A percentile compares a stretch with the other conserved stretches of the same genome.
Conservation (phyloP, 768 basidiomycete genomes). For the Mycena crocata region DNA sequence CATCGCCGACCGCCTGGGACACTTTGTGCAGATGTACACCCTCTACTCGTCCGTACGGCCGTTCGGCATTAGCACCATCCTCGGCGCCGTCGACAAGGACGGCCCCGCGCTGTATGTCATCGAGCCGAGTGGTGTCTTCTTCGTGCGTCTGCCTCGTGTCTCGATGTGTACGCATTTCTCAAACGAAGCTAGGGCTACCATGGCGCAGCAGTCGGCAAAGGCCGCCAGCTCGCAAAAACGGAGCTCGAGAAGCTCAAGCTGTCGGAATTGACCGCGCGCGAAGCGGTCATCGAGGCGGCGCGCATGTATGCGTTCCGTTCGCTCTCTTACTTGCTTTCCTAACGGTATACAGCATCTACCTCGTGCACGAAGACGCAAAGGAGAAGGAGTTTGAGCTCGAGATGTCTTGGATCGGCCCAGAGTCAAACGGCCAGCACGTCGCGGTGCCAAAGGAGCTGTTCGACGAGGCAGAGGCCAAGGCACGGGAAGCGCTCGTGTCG, state of each 20-base stretch:
- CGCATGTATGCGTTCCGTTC: constrained; percentile 77
- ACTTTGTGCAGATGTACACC: constrained; percentile 96
- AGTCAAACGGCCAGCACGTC: constrained; percentile 83
- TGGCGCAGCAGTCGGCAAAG: constrained; percentile 97
- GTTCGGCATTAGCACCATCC: constrained; percentile 93
- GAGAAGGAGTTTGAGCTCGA: constrained; percentile 99
- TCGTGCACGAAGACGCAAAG: constrained; percentile 97
- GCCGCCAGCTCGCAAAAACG: constrained; percentile 97
- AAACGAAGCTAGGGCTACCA: constrained; percentile 80
- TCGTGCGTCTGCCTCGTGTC: constrained; percentile 58
- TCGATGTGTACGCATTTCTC: constrained; percentile 2
- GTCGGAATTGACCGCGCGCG: constrained; percentile 78
- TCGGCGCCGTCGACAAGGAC: constrained; percentile 89
- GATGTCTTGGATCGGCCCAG: constrained; percentile 94
- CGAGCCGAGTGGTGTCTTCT: constrained; percentile 94
- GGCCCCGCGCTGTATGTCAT: constrained; percentile 90
- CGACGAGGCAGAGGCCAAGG: constrained; percentile 87
- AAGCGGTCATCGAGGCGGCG: constrained; percentile 94
- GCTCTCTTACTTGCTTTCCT: constrained; percentile 17
- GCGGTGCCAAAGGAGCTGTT: constrained; percentile 88
- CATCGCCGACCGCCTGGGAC: constrained; percentile 79
- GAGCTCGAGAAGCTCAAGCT: constrained; percentile 97
- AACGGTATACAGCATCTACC: constrained; percentile 78
- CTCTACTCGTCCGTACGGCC: constrained; percentile 98
- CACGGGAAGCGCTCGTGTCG: constrained; percentile 85